Base-by-base conservation (phyloP, 2,329 filamentous ascomycete genomes). In the Stachybotrys chartarum region DNA sequence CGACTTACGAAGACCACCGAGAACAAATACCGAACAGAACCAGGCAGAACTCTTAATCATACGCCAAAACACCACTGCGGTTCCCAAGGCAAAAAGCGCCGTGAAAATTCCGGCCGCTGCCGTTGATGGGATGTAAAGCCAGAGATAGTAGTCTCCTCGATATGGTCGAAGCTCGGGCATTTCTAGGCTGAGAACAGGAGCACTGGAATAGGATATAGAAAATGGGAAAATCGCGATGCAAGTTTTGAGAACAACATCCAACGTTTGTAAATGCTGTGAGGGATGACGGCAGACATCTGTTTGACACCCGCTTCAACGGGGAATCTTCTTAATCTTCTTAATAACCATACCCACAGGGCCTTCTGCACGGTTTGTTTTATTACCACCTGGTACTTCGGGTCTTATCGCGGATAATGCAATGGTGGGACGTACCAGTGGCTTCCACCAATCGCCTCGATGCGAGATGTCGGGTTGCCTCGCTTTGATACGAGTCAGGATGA, bases 1-100 rank as follows among this genome's bases (percentile, higher is more conserved):
- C 7, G 12, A 71, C 78, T 57, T 72, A 80, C 78, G 76, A 1
- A 75, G 30, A 18, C 74, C 76, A 10, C 78, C 79, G 8, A 79
- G 60, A 7, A 73, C 60, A 58, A 82, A 79, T 10, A 49, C 51
- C 6, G 45, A 49, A 46, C 54, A 56, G 12, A 53, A 56, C 51
- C 51, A 56, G 5, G 54, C 24, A 6, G 44, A 42, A 17, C 11
- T 50, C 47, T 42, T 53, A 17, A 50, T 44, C 48, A 56, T 56
- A 30, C 51, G 46, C 46, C 51, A 56, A 30, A 32, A 16, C 24
- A 54, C 51, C 31, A 48, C 45, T 7, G 35, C 32, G 7, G 51
- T 52, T 45, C 45, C 30, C 31, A 53, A 16, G 6, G 48, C 35
- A 35, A 56, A 56, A 7, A 56, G 32, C 14, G 42, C 47, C 3